These are phyloP conservation scores for Venturia aucupariae DNA, from an alignment of 2,329 filamentous ascomycete genomes.

Conservation along the genomic window DNA sequence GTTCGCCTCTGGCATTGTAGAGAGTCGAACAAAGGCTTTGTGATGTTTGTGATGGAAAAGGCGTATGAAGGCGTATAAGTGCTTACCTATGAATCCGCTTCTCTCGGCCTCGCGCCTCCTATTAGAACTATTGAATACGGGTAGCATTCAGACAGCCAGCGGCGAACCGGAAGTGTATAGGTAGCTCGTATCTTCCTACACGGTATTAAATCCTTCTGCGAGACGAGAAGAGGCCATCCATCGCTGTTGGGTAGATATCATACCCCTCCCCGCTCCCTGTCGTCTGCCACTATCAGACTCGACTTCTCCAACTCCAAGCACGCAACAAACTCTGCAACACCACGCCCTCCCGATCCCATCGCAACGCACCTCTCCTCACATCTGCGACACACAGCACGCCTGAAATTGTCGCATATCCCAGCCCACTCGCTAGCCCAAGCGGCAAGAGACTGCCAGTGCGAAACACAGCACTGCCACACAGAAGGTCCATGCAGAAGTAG, in stretches of 20 bases:
- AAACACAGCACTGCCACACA: constrained; percentile 4
- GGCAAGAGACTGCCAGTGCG: constrained; percentile 1
- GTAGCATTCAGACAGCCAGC: background rate
- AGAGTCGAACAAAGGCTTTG: background rate
- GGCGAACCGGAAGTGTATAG: background rate
- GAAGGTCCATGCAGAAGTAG: background rate
- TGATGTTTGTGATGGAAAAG: background rate
- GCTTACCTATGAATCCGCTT: background rate
- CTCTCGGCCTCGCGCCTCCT: background rate
- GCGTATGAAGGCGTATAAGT: background rate
- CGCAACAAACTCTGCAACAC: background rate
- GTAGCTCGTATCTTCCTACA: background rate
- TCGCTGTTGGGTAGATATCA: background rate
- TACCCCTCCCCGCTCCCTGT: background rate
- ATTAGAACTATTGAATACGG: background rate
- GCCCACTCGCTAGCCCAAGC: background rate
- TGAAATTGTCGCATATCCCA: background rate
- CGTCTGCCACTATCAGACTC: background rate
- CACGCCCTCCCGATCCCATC: background rate
- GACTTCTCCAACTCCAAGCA: background rate
- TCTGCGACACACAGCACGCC: background rate
- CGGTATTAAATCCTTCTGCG: background rate
- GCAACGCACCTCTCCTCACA: background rate
- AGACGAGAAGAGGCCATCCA: background rate
- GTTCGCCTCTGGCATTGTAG: background rate